Base-by-base conservation (phyloP, 345 rosid species). In the Moricandia arvensis region DNA sequence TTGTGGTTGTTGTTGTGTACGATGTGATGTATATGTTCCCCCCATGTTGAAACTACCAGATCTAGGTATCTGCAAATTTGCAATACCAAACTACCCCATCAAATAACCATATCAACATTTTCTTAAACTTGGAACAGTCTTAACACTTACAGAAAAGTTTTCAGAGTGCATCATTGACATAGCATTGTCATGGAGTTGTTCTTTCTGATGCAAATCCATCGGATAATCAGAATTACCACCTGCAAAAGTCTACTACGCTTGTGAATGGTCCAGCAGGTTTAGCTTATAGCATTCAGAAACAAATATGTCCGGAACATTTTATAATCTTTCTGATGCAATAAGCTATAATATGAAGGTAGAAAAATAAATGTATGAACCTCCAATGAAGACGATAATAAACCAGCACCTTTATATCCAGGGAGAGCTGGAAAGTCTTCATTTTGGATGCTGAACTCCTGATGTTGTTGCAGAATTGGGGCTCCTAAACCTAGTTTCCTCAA, bases 341-440 rank as follows among this genome's bases (percentile, higher is more conserved):
- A 33, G 34, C 53, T 61, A 72, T 21, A 10, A 41, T 41, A 41
- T 41, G 47, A 41, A 41, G n/a, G n/a, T n/a, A 41, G n/a, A 43
- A 43, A 37, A 43, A 43, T 2, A 38, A 43, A 43, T 43, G 6
- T 41, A 41, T 43, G 49, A 43, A 12, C 49, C 49, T 43, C 49
- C 49, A 43, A 12, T 43, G 49, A 43, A 43, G 49, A 57, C 53
- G 75, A 64, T 55, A 26, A 63, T 47, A 65, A 67, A 69, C 68
- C 75, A 54, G 79, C 85, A 95, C 99, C 99, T 87, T 93, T 96
- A 78, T 88, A 96, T 74, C 98, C 98, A 1, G 98, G 99, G 71
- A 96, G 83, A 62, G 99, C 99, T 58, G 98, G 99, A 84, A 96
- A 96, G 85, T 96, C 99, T 86, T 96, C 99, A 77, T 88, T 96